Percentiles rank a stretch among this genome's conserved stretches.
phyloP scores from a whole-genome alignment of 208 protist genomes.

The Wallacemonas sp. region DNA sequence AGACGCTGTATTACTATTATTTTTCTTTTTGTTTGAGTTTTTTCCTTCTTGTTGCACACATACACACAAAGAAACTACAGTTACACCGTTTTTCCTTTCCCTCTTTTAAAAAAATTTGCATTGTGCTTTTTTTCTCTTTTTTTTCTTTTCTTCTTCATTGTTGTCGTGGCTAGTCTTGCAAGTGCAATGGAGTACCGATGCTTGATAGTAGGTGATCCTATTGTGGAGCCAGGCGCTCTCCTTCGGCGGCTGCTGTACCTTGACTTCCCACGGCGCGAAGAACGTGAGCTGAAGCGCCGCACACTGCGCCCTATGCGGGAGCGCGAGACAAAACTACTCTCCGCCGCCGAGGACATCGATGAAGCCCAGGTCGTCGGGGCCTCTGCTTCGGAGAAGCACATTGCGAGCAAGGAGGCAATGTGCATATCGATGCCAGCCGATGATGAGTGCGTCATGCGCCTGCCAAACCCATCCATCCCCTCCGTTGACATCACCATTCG shows the following conservation, averaged over 20 bases:
- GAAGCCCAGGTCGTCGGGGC: not conserved
- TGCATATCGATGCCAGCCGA: constrained; percentile 5
- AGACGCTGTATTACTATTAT: too few relatives aligned
- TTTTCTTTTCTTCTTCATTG: constrained; percentile 11
- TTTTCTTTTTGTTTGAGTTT: constrained; percentile 16
- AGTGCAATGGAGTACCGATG: constrained; percentile 54
- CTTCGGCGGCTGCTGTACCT: constrained; percentile 33
- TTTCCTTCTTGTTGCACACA: constrained; percentile 7
- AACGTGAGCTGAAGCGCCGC: constrained; percentile 6
- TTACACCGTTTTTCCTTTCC: too few relatives aligned
- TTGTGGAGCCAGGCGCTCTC: constrained; percentile 36
- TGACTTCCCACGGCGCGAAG: constrained; percentile 25
- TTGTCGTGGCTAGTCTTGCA: too few relatives aligned
- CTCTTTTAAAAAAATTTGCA: not conserved
- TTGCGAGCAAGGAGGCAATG: not conserved
- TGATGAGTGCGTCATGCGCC: constrained; percentile 15
- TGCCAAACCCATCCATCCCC: constrained; percentile 57
- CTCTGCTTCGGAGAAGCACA: not conserved
- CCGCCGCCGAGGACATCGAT: not conserved
- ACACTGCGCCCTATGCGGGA: constrained; percentile 22
- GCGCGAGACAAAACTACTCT: constrained; percentile 1
- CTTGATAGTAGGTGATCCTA: constrained; percentile 43
- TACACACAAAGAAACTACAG: too few relatives aligned
- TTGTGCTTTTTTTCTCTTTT: constrained; percentile 18
- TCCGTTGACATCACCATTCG: constrained; percentile 42